These are phyloP conservation scores for Thalassiosira livingstoniorum DNA, from an alignment of 352 stramenopile genomes.

Conservation along the genomic window DNA sequence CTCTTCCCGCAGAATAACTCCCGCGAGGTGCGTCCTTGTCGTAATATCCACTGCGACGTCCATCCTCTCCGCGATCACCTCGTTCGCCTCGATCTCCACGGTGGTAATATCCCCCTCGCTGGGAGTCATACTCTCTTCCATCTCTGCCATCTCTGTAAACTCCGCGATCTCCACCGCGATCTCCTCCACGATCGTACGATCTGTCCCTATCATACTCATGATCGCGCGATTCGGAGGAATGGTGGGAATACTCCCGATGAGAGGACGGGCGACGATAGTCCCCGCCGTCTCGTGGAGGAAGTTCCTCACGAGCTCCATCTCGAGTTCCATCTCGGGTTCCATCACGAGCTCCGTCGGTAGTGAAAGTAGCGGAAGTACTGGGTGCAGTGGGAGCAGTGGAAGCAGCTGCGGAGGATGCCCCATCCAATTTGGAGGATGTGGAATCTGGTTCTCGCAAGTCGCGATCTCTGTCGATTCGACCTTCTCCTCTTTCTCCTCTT, in stretches of 20 bases:
- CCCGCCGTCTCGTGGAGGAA: background rate
- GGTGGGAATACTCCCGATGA: no score
- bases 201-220: background rate
- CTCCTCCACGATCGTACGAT: background rate
- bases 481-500: no score
- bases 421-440: no score
- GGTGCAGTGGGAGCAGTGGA: no score
- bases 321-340: background rate
- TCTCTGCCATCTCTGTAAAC: no score
- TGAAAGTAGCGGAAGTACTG: background rate
- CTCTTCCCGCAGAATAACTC: background rate
- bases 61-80: no score
- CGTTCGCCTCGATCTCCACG: no score
- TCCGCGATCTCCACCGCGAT: background rate
- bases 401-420: no score
- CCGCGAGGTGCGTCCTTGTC: background rate
- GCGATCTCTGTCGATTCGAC: no score
- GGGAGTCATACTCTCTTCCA: background rate
- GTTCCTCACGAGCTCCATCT: background rate
- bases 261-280: conserved; percentile 12
- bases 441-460: no score
- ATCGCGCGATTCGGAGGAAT: no score
- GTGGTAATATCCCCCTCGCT: conserved; percentile 2
- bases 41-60: conserved; percentile 1
- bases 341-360: background rate